These are phyloP conservation scores for Raphanus hybrid DNA, from an alignment of 441 rosid species.

Conservation along the genomic window DNA sequence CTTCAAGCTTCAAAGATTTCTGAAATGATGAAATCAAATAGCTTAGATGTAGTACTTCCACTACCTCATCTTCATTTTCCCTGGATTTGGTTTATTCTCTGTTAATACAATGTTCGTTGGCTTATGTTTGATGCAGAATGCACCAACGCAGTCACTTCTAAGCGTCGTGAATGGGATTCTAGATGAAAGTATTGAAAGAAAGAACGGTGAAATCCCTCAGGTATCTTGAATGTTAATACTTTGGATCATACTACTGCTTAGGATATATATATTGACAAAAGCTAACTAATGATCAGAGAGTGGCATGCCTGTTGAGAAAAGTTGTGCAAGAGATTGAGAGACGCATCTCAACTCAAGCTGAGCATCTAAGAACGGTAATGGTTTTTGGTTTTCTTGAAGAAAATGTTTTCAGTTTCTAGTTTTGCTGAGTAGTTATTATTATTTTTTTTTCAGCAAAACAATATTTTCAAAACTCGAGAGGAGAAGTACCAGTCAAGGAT, in stretches of 20 bases:
- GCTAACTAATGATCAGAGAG: constrained; percentile 60
- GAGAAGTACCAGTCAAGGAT: not conserved
- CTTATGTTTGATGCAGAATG: constrained; percentile 58
- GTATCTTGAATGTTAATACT: constrained; percentile 36
- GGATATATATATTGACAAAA: not conserved
- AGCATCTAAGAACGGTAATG: constrained; percentile 82
- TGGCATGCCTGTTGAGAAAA: constrained; percentile 75
- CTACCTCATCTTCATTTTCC: no score
- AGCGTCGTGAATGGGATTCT: constrained; percentile 87
- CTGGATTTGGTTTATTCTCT: no score
- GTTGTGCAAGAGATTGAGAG: constrained; percentile 93
- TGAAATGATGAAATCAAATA: constrained; percentile 84
- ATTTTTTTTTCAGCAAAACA: not conserved
- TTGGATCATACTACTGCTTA: not conserved
- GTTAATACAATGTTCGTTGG: not conserved
- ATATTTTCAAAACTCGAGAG: not conserved
- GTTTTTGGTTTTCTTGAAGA: not conserved
- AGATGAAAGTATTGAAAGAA: constrained; percentile 84
- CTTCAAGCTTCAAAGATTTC: constrained; percentile 78
- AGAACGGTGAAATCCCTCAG: constrained; percentile 78
- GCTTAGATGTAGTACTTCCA: constrained; percentile 77
- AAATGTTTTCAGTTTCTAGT: not conserved
- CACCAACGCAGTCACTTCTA: constrained; percentile 88
- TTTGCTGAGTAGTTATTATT: not conserved
- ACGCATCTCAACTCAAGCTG: constrained; percentile 96